Evolutionary conservation across 2,329 filamentous ascomycete genomes (phyloP).

Genomic region (Alternaria sp.): DNA sequence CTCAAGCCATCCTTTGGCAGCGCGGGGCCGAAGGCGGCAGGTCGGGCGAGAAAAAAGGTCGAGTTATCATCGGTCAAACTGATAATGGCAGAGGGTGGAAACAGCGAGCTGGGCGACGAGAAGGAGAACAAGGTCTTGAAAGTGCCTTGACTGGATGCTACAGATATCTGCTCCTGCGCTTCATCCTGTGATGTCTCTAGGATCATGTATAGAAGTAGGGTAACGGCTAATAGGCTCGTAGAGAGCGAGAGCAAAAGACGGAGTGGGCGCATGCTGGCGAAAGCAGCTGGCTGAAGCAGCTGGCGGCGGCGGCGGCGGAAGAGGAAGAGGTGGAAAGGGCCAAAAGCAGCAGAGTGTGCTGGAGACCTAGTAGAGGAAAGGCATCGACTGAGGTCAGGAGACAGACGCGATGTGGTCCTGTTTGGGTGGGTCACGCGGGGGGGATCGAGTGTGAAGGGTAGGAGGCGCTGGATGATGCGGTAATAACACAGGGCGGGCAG

Average conservation of each 20-base stretch:
- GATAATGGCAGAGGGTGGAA: constrained; percentile 94
- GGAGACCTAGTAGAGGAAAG: constrained; percentile 24
- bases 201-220: constrained; percentile 55
- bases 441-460: constrained; percentile 13
- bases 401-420: constrained; percentile 9
- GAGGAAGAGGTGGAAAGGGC: constrained; percentile 11
- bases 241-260: constrained; percentile 54
- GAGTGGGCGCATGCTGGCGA: constrained; percentile 48
- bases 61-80: constrained; percentile 98
- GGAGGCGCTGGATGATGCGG: constrained; percentile 29
- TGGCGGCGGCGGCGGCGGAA: constrained; percentile 1
- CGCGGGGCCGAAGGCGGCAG: constrained; percentile 88
- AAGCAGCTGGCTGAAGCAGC: constrained; percentile 1
- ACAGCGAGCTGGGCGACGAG: constrained; percentile 78
- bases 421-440: constrained; percentile 17
- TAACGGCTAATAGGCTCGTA: constrained; percentile 55
- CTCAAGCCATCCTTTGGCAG: constrained; percentile 80
- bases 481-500: constrained; percentile 23
- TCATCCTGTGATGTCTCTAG: constrained; percentile 36
- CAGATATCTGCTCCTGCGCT: constrained; percentile 24
- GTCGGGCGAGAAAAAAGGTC: constrained; percentile 92
- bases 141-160: constrained; percentile 42
- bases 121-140: constrained; percentile 59
- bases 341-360: constrained; percentile 40
- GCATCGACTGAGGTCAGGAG: constrained; percentile 35